Base-by-base conservation (phyloP, 2,329 filamentous ascomycete genomes). In the Microdochium paspali region DNA sequence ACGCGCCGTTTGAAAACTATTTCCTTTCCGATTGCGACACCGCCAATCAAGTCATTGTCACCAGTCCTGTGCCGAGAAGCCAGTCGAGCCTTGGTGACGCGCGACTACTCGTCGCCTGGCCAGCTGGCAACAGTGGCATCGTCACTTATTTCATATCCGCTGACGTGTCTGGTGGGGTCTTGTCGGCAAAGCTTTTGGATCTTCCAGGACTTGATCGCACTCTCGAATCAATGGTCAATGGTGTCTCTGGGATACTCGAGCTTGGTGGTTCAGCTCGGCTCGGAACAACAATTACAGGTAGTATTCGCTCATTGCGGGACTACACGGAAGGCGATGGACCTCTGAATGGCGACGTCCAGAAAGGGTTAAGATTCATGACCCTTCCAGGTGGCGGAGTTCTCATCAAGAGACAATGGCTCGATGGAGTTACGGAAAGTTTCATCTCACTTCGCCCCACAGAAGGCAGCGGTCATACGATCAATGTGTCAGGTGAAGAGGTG, bases 1-100 rank as follows among this genome's bases (percentile, higher is more conserved):
- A 81, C 51, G 70, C 73, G 2, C 80, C 80, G 0, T 82, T 83
- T 50, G 68, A 79, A 32, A 83, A 84, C 55, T 82, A 79, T 61
- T 82, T 85, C 62, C 79, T 81, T 53, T 82, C 79, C 0, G 80
- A 84, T 56, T 84, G 79, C 59, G 70, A 80, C 51, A 69, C 72
- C 2, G 72, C 75, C 28, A 70, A 71, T 4, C 80, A 84, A 53
- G 76, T 80, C 0, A 73, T 85, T 1, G 64, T 84, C 1, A 84
- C 79, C 0, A 81, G 70, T 49, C 80, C 80, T 13, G 59, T 73
- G 0, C 55, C 68, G 2, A 66, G 71, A 15, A 80, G 73, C 48
- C 70, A 82, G 53, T 62, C 81, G 1, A 70, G 65, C 1, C 64
- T 79, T 28, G 76, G 82, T 50, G 67, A 71, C 0, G 79, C 80